Percentiles rank a stretch among this genome's conserved stretches.
Conservation (phyloP, 352 stramenopile genomes). For the Globisporangium cystogenes region DNA sequence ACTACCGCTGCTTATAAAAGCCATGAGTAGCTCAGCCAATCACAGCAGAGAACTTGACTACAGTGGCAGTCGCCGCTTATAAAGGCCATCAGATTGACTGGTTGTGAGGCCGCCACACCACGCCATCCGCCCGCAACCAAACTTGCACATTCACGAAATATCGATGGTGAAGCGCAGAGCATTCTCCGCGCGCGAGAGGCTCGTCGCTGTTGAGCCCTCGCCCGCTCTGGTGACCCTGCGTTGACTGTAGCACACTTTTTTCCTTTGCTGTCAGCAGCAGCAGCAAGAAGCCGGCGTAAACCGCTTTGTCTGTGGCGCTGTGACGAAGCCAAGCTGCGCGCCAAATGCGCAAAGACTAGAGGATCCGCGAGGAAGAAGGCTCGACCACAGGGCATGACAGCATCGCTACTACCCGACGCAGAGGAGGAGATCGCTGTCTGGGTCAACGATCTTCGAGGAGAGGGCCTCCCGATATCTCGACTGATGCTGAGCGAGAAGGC, state of each 20-base stretch:
- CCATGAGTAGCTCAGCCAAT: background rate
- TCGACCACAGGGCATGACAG: background rate
- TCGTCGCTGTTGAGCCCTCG: background rate
- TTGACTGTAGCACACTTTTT: background rate
- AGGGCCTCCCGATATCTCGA: background rate
- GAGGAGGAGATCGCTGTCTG: background rate
- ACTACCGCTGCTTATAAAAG: background rate
- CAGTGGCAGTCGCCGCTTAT: background rate
- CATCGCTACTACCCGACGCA: background rate
- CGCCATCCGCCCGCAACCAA: background rate
- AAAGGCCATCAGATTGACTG: background rate
- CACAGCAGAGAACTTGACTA: background rate
- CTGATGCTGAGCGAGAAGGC: background rate
- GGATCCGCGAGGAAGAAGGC: background rate
- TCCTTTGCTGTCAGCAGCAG: background rate
- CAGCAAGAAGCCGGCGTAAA: background rate
- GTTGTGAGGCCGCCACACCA: no score
- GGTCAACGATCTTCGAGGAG: background rate
- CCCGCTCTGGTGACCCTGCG: background rate
- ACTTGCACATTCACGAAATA: background rate
- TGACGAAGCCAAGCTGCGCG: background rate
- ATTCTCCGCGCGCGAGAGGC: background rate
- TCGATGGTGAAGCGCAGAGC: background rate
- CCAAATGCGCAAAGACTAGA: background rate
- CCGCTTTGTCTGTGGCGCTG: background rate